Conservation (phyloP, 2,329 filamentous ascomycete genomes). For the Colletotrichum lupini region DNA sequence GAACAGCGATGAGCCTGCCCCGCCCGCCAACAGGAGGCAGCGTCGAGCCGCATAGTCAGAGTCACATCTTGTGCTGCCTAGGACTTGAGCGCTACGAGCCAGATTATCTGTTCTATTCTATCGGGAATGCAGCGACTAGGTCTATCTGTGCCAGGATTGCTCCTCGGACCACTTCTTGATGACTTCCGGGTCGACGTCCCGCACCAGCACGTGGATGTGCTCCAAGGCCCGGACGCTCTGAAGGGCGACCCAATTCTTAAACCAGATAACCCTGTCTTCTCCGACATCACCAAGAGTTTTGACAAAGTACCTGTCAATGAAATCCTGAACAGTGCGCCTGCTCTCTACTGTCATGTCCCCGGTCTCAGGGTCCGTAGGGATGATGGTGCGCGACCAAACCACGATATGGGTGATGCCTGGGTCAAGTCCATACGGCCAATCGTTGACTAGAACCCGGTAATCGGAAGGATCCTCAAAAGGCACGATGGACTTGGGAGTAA, state of each 20-base stretch:
- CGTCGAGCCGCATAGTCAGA: conserved; percentile 61
- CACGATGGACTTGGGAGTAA: conserved; percentile 58
- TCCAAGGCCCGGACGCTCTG: conserved; percentile 90
- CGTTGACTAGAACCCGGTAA: conserved; percentile 82
- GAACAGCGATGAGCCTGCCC: conserved; percentile 42
- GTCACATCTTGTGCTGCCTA: not conserved
- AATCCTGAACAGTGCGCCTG: conserved; percentile 72
- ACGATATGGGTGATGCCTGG: conserved; percentile 81
- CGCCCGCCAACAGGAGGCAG: conserved; percentile 63
- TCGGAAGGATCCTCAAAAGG: conserved; percentile 67
- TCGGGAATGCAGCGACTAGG: conserved; percentile 6
- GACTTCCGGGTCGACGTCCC: conserved; percentile 61
- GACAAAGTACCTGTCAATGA: conserved; percentile 77
- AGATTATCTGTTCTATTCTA: conserved; percentile 17
- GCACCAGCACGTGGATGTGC: conserved; percentile 85
- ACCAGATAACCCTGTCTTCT: conserved; percentile 77
- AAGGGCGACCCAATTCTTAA: conserved; percentile 91
- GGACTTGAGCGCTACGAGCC: not conserved
- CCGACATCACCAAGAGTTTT: conserved; percentile 62
- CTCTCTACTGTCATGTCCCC: conserved; percentile 80
- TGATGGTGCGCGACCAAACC: conserved; percentile 87
- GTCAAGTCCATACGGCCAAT: conserved; percentile 90
- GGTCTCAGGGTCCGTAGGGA: conserved; percentile 76
- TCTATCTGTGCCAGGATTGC: conserved; percentile 50
- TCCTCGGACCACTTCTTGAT: conserved; percentile 65